Conservation (phyloP, 23 red algal species). For the Gracilaria vermiculophylla region DNA sequence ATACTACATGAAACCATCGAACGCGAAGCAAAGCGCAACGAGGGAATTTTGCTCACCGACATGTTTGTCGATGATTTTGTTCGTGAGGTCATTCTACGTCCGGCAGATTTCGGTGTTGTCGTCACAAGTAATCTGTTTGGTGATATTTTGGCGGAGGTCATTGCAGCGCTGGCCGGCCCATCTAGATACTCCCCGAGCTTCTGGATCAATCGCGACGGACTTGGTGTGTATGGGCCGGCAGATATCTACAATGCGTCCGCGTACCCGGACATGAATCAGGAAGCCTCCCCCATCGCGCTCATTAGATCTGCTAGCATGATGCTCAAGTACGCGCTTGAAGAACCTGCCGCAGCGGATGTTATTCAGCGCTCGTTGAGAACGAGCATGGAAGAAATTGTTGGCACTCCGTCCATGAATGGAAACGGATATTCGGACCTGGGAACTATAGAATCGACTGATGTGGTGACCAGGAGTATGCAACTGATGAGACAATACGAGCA, state of each 20-base stretch:
- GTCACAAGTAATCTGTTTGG: conserved; percentile 91
- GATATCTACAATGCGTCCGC: conserved; percentile 86
- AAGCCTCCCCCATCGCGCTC: conserved; percentile 63
- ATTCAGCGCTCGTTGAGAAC: conserved; percentile 76
- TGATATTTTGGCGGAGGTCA: conserved; percentile 83
- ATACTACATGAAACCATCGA: conserved; percentile 71
- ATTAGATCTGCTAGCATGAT: conserved; percentile 86
- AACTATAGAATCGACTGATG: conserved; percentile 33
- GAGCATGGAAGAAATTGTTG: conserved; percentile 69
- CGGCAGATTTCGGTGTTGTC: conserved; percentile 74
- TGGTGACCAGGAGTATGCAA: conserved; percentile 48
- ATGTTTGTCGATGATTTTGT: conserved; percentile 95
- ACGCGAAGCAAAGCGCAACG: conserved; percentile 36
- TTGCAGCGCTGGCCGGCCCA: conserved; percentile 65
- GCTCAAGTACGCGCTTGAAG: conserved; percentile 83
- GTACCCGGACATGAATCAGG: conserved; percentile 48
- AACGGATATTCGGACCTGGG: neutral
- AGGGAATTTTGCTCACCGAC: conserved; percentile 63
- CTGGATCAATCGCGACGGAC: conserved; percentile 73
- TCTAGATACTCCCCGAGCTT: conserved; percentile 59
- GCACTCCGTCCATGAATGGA: neutral
- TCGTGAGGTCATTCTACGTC: conserved; percentile 73
- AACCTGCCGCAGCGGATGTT: conserved; percentile 82
- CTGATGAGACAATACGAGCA: conserved; percentile 56
- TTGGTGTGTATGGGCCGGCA: conserved; percentile 81